phyloP scores from a whole-genome alignment of 495 filamentous ascomycete species.

The Penicillium crystallinum region DNA sequence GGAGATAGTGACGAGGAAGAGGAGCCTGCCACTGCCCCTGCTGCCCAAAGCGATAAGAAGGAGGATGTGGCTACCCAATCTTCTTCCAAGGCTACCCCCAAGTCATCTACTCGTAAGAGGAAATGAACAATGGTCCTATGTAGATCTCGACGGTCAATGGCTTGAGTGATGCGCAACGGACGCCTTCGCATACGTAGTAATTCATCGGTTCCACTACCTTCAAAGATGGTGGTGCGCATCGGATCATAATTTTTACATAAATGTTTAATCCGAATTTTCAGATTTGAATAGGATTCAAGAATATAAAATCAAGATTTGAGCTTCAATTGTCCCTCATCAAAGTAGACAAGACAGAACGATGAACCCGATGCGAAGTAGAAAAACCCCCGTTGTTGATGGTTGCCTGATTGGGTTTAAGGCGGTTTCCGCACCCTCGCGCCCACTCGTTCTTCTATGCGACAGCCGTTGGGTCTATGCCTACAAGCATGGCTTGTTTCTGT shows the following conservation, averaged over 20 bases:
- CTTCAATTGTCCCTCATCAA: neutral
- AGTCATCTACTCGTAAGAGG: slow-evolving; percentile 36
- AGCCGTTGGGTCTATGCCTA: neutral
- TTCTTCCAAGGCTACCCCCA: slow-evolving; percentile 30
- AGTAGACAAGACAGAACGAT: neutral
- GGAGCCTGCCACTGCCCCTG: slow-evolving; percentile 41
- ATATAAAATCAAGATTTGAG: neutral
- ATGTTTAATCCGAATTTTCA: neutral
- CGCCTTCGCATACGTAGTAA: neutral
- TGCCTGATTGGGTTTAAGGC: slow-evolving; percentile 22
- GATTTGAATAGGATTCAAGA: neutral
- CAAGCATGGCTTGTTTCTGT: neutral
- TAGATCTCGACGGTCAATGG: neutral
- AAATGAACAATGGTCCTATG: slow-evolving; percentile 25
- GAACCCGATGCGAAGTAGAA: neutral
- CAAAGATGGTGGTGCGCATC: neutral
- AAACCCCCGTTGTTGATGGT: slow-evolving; percentile 13
- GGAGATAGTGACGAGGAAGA: slow-evolving; percentile 75
- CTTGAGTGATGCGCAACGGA: neutral
- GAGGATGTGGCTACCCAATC: slow-evolving; percentile 21
- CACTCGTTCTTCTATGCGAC: slow-evolving; percentile 14
- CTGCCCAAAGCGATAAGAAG: slow-evolving; percentile 36
- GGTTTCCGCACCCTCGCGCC: slow-evolving; percentile 12
- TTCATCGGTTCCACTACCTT: neutral
- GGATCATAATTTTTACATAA: neutral